Base-by-base conservation (phyloP, 495 filamentous ascomycete species). In the Neurospora intermedia region DNA sequence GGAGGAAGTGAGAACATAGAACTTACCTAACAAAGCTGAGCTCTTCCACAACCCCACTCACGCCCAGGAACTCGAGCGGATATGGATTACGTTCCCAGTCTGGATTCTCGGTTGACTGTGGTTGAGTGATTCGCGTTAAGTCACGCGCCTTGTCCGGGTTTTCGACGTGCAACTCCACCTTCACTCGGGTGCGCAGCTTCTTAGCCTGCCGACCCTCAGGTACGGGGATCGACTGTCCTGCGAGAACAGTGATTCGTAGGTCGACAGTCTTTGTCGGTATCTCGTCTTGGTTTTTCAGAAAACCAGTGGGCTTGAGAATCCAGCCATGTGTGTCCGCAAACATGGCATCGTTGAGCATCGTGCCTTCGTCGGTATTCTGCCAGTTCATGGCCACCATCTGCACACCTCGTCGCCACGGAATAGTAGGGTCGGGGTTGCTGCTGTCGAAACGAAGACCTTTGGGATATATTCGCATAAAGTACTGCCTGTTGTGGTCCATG, bases 351-450 rank as follows among this genome's bases (percentile, higher is more conserved):
- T 98, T 97, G 46, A 97, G 87, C 94, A 98, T 97, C 91, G 93
- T 96, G 43, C 93, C 94, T 72, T 92, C 90, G 79, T 98, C 95
- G 71, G 89, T 87, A 69, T 87, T 90, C 76, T 98, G 95, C 94
- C 95, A 97, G 81, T 98, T 98, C 78, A 98, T 86, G 6, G 95
- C 95, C 5, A 96, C 94, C 79, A 97, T 91, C 80, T 98, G 95
- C 3, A 94, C 92, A 16, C 95, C 95, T 46, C 91, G 87, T 2
- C 93, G 87, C 95, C 95, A 98, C 83, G 92, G 93, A 45, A 89
- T 85, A 10, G 88, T 88, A 4, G 95, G 95, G 77, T 97, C 93
- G 2, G 91, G 89, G 75, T 98, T 98, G 20, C 93, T 94, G 40
- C 93, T 96, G 75, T 88, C 87, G 69, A 97, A 85, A 2, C 95